Evolutionary conservation across 768 basidiomycete species (phyloP).

Genomic region (Paxillus ammoniavirescens): DNA sequence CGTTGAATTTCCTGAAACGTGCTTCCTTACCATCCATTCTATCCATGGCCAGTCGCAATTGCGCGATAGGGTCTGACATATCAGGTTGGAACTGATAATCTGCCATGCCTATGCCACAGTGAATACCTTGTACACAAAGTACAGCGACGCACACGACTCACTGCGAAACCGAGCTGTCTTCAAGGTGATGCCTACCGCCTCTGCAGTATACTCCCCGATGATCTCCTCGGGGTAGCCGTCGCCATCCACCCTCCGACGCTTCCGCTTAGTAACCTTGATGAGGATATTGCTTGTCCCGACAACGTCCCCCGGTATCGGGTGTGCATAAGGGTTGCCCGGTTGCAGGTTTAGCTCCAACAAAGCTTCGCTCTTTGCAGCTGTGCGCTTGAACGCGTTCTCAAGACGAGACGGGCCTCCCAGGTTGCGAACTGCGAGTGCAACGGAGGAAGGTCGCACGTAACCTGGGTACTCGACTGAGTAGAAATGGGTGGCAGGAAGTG

Average conservation of each 20-base stretch:
- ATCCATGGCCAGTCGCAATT: conserved; percentile 72
- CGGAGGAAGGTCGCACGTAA: conserved; percentile 64
- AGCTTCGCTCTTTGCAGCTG: conserved; percentile 57
- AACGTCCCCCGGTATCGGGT: conserved; percentile 82
- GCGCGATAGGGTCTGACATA: conserved; percentile 63
- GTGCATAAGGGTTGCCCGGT: conserved; percentile 73
- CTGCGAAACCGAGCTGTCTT: conserved; percentile 91
- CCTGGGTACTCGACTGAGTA: conserved; percentile 92
- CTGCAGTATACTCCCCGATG: conserved; percentile 70
- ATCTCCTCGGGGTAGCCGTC: conserved; percentile 24
- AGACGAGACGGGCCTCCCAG: conserved; percentile 71
- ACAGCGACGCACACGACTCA: conserved; percentile 38
- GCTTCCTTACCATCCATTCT: conserved; percentile 72
- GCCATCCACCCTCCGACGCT: conserved; percentile 41
- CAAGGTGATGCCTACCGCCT: conserved; percentile 70
- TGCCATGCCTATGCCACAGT: conserved; percentile 67
- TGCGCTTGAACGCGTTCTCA: conserved; percentile 74
- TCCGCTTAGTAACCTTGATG: conserved; percentile 78
- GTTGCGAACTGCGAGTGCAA: conserved; percentile 57
- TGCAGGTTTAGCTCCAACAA: conserved; percentile 76
- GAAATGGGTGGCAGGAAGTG: conserved; percentile 58
- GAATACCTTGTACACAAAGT: neutral
- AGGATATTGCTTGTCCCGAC: conserved; percentile 79
- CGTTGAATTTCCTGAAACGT: neutral
- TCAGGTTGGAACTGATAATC: conserved; percentile 90